Evolutionary conservation across 2,329 filamentous ascomycete genomes (phyloP), one percentile per base, ranked within the genome.

Genomic region (Pseudogymnoascus sp.): DNA sequence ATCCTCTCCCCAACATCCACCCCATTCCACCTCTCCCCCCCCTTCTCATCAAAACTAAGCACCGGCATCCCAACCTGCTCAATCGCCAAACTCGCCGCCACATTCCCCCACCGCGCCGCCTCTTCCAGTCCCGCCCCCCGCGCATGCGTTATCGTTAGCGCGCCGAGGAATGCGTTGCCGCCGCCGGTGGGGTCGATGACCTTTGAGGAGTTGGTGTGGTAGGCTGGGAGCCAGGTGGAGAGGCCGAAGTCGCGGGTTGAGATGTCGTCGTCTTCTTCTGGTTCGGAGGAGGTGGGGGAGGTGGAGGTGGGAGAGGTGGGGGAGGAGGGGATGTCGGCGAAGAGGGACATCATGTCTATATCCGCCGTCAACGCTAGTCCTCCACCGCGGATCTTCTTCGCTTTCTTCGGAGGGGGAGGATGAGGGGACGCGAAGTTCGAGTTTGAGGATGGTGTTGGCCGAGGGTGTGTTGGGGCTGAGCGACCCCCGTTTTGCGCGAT

Each of bases 141-240:
- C 34, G 80, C 86, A 68, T 89, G 75, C 1, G 80, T 85, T 11
- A 87, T 78, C 0, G 80, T 78, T 56, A 86, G 69, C n/a, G 83
- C 82, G 21, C 82, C 82, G 23, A 97, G 79, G 70, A 97, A 97
- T 0, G 89, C 88, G 75, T 99, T 99, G 0, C 95, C 95, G 18
- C 92, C 95, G 8, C 95, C 95, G 0, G 95, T 97, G 0, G 93
- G 93, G 74, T 97, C 95, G n/a, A 95, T 78, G 1, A 97, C 91
- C 64, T 78, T 84, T 0, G 72, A 72, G 40, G 66, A 50, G 11
- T 65, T 66, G 21, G 74, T 75, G 71, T 93, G 89, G 72, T 89
- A 93, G 6, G 93, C 89, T 11, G 90, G 90, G 23, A 96, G 77
- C 90, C 91, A 96, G 64, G 81, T 78, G 69, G 88, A 83, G 62